phyloP scores from a whole-genome alignment of 495 filamentous ascomycete genomes.

The Xanthoparmelia taractica region DNA sequence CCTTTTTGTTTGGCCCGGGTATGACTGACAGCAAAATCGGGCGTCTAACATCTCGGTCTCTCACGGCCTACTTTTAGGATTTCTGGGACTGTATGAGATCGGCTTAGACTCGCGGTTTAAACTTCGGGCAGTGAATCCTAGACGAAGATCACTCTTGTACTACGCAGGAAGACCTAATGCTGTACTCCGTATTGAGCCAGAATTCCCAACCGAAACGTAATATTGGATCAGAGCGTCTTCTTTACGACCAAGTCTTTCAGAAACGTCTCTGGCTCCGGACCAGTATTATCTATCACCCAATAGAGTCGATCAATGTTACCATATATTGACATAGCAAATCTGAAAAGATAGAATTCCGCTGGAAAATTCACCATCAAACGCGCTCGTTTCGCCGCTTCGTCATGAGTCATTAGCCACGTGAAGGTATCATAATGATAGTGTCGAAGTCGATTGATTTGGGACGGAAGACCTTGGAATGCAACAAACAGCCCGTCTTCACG shows the following conservation, averaged over 20 bases:
- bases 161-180: background rate
- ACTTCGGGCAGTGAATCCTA: background rate
- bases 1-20: background rate
- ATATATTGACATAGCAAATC: background rate
- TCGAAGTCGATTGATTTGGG: background rate
- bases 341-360: conserved; percentile 5
- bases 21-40: background rate
- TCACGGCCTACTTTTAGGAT: background rate
- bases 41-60: background rate
- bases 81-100: background rate
- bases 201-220: background rate
- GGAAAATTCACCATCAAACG: background rate
- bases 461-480: background rate
- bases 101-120: background rate
- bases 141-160: background rate
- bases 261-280: conserved; percentile 1
- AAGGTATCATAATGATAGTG: conserved; percentile 14
- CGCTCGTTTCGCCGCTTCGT: conserved; percentile 6
- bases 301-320: conserved; percentile 2
- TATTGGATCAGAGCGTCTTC: background rate
- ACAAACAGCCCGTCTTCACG: background rate
- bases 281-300: conserved; percentile 2
- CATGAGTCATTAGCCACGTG: conserved; percentile 10
- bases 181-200: background rate
- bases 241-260: background rate